Conservation (phyloP, 1,284 basidiomycete genomes). For the Heliocybe sulcata region DNA sequence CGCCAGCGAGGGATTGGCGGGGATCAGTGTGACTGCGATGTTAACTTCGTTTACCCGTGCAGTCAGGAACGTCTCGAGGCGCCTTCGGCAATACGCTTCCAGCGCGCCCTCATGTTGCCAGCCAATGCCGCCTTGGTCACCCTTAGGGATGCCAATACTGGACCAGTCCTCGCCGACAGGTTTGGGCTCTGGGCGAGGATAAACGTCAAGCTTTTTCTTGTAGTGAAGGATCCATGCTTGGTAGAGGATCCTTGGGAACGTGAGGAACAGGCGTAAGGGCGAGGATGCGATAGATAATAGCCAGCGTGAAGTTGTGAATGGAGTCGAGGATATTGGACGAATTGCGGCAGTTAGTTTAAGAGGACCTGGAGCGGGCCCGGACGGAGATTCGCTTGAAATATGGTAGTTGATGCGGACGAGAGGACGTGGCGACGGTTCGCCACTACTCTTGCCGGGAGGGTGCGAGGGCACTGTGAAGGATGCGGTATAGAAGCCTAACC, state of each 20-base stretch:
- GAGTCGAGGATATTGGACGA: constrained; percentile 26
- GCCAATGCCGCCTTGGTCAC: constrained; percentile 30
- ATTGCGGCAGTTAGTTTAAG: constrained; percentile 47
- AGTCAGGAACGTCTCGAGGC: constrained; percentile 28
- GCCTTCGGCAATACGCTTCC: constrained; percentile 31
- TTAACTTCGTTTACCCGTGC: constrained; percentile 24
- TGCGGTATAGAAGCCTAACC: constrained; percentile 59
- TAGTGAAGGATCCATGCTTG: constrained; percentile 69
- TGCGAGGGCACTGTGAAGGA: constrained; percentile 39
- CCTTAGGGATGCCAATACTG: constrained; percentile 4
- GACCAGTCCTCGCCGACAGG: constrained; percentile 18
- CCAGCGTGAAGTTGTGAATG: constrained; percentile 36
- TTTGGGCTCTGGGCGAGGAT: constrained; percentile 56
- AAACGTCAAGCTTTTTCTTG: constrained; percentile 51
- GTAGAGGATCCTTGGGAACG: constrained; percentile 56
- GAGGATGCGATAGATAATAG: constrained; percentile 34
- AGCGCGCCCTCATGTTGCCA: constrained; percentile 36
- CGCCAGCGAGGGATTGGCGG: constrained; percentile 27
- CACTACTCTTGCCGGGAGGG: constrained; percentile 23
- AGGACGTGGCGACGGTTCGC: constrained; percentile 22
- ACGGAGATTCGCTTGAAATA: constrained; percentile 4
- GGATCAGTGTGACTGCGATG: constrained; percentile 29
- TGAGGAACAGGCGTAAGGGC: constrained; percentile 54
- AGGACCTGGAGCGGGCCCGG: constrained; percentile 18
- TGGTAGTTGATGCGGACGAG: constrained; percentile 40